A percentile compares a stretch with the other conserved stretches of the same genome.
Conservation (phyloP, 495 filamentous ascomycete species). For the Bathelium albidoporum region DNA sequence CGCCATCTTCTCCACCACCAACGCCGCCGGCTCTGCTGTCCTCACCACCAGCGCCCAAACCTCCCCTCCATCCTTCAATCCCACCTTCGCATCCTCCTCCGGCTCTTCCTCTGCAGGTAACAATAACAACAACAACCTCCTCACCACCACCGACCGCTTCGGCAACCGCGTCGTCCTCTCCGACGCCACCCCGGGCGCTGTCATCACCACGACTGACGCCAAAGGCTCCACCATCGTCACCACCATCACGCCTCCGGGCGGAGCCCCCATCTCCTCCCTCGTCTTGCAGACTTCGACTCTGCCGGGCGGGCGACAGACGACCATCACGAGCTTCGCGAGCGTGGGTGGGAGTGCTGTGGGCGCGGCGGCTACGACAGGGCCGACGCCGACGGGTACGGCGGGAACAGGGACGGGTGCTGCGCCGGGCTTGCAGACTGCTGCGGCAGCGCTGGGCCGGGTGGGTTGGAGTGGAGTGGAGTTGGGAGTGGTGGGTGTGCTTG, state of each 20-base stretch:
- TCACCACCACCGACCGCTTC: constrained; percentile 22
- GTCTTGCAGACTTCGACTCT: constrained; percentile 27
- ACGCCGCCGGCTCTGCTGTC: constrained; percentile 13
- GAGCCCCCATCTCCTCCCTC: constrained; percentile 22
- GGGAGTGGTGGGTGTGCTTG: not conserved
- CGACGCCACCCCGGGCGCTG: constrained; percentile 18
- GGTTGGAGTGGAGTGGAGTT: not conserved
- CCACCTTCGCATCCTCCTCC: not conserved
- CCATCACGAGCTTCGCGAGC: constrained; percentile 26
- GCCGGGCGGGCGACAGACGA: constrained; percentile 24
- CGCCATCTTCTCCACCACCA: constrained; percentile 19
- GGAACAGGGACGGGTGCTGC: not conserved
- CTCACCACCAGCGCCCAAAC: constrained; percentile 11
- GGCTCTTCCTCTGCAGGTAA: not conserved
- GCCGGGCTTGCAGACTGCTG: constrained; percentile 3
- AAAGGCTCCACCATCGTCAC: constrained; percentile 26
- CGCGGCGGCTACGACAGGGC: not conserved
- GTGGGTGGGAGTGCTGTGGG: constrained; percentile 6
- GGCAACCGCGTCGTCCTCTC: constrained; percentile 19
- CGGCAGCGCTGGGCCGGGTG: not conserved
- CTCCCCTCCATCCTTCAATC: not conserved
- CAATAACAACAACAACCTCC: not conserved
- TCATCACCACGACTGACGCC: constrained; percentile 28
- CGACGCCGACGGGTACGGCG: not conserved
- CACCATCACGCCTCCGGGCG: constrained; percentile 29